These are phyloP conservation scores for Thalassiosira mediterranea DNA, from an alignment of 352 stramenopile species.

Conservation along the genomic window DNA sequence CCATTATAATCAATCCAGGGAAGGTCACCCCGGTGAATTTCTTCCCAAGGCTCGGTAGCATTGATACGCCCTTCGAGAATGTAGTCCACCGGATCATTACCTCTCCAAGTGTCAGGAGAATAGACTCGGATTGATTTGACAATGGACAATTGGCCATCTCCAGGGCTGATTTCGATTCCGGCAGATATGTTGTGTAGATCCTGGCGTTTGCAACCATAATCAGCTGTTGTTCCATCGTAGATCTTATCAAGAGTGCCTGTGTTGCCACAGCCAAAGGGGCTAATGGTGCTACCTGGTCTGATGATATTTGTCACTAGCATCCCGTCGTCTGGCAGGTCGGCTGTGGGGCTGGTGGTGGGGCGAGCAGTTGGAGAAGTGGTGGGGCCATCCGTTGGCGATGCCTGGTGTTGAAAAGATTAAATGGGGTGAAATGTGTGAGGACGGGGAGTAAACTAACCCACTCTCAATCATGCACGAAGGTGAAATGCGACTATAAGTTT, in stretches of 20 bases:
- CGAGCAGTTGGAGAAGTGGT: background rate
- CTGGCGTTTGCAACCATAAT: no score
- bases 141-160: background rate
- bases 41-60: background rate
- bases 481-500: no score
- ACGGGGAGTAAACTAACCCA: no score
- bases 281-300: background rate
- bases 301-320: conserved; percentile 14
- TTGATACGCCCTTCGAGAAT: background rate
- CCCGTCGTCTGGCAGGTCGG: conserved; percentile 11
- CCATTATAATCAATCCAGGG: conserved; percentile 1
- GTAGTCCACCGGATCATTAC: conserved; percentile 2
- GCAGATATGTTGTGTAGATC: background rate
- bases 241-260: no score
- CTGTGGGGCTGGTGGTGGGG: conserved; percentile 1
- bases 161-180: background rate
- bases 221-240: no score
- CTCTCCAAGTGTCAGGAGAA: background rate
- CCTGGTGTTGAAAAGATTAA: conserved; percentile 1
- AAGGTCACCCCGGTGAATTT: conserved; percentile 8
- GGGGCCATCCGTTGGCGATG: background rate
- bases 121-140: background rate
- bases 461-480: no score
- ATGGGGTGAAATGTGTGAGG: no score
- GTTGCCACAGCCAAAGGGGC: conserved; percentile 17